A percentile compares a stretch with the other conserved stretches of the same genome.
Evolutionary conservation across 768 basidiomycete genomes (phyloP).

Genomic region (Paxillus involutus): DNA sequence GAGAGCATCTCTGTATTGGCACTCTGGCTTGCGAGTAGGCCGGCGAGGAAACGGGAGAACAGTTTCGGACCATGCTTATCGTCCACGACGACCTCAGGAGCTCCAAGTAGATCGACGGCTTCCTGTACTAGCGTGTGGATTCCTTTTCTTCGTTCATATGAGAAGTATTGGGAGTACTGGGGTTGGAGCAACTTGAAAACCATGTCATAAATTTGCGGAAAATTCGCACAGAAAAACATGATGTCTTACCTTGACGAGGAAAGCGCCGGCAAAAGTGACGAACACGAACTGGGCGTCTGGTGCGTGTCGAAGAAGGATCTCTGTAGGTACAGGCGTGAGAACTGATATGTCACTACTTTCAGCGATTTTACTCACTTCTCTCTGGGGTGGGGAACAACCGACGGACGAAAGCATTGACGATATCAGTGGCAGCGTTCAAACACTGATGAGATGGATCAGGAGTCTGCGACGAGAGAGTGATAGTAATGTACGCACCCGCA

Average conservation of each 20-base stretch:
- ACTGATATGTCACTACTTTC: neutral
- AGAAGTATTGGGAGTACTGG: slow-evolving; percentile 63
- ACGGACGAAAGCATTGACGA: slow-evolving; percentile 60
- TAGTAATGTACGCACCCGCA: slow-evolving; percentile 47
- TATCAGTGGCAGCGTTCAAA: slow-evolving; percentile 62
- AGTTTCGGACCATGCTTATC: slow-evolving; percentile 79
- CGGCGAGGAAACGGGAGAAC: slow-evolving; percentile 76
- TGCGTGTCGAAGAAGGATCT: slow-evolving; percentile 63
- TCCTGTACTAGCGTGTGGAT: slow-evolving; percentile 64
- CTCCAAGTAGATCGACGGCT: slow-evolving; percentile 65
- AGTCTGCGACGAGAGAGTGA: neutral
- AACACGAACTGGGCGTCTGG: slow-evolving; percentile 82
- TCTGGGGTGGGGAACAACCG: slow-evolving; percentile 51
- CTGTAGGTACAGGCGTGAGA: slow-evolving; percentile 31
- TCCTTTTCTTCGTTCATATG: slow-evolving; percentile 54
- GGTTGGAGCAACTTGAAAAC: slow-evolving; percentile 69
- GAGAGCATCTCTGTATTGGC: slow-evolving; percentile 23
- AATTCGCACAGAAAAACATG: neutral
- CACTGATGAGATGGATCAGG: slow-evolving; percentile 43
- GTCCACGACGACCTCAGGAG: slow-evolving; percentile 74
- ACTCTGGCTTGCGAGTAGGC: slow-evolving; percentile 62
- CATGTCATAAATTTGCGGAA: neutral
- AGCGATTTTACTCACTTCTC: slow-evolving; percentile 44
- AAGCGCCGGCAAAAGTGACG: slow-evolving; percentile 77
- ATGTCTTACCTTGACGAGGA: slow-evolving; percentile 68